Evolutionary conservation across 805 yeast species (phyloP).

Genomic region (Ogataea allantospora): DNA sequence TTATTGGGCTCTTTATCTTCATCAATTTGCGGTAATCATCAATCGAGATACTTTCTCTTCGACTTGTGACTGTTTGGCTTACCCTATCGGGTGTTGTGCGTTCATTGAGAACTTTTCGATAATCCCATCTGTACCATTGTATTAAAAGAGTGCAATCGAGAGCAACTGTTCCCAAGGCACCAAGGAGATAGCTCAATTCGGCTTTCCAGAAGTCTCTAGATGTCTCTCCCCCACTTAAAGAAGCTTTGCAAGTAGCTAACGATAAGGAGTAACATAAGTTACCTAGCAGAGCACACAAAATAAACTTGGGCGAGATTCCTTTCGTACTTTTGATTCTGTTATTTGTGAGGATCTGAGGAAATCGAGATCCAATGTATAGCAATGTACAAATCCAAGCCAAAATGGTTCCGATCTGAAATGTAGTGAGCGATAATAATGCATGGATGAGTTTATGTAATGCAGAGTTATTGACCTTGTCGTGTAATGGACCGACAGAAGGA

Average conservation of each 20-base stretch:
- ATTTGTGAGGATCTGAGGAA: constrained; percentile 52
- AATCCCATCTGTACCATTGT: constrained; percentile 41
- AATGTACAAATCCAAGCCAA: constrained; percentile 54
- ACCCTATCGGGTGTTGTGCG: too few relatives aligned
- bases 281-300: constrained; percentile 49
- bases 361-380: constrained; percentile 47
- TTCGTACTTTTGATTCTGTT: constrained; percentile 44
- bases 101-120: constrained; percentile 6
- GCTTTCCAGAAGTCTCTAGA: constrained; percentile 40
- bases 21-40: constrained; percentile 7
- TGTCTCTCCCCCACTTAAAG: constrained; percentile 35
- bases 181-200: constrained; percentile 43
- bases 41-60: constrained; percentile 3
- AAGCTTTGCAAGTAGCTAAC: constrained; percentile 42
- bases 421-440: constrained; percentile 17
- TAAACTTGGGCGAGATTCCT: constrained; percentile 50
- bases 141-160: constrained; percentile 45
- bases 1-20: constrained; percentile 6
- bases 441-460: constrained; percentile 20
- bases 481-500: neutral
- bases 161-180: constrained; percentile 51
- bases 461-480: constrained; percentile 22
- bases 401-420: constrained; percentile 25
- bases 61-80: neutral
- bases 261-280: constrained; percentile 50